Conservation (phyloP, 2,329 filamentous ascomycete genomes). For the Penicillium sumatraense region DNA sequence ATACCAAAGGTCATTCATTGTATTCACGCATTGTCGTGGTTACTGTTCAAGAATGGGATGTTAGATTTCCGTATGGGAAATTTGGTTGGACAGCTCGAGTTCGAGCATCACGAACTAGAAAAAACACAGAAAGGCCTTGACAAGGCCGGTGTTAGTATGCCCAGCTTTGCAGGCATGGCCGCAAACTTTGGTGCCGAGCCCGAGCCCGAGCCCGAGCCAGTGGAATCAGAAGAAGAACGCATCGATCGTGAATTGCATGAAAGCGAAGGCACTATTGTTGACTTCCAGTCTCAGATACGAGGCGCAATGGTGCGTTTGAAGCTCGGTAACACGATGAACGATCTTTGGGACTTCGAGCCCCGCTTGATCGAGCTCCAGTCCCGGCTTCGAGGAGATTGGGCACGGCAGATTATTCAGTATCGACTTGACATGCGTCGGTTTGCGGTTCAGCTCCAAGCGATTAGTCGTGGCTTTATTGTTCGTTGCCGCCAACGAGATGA, state of each 20-base stretch:
- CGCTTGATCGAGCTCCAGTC: conserved; percentile 81
- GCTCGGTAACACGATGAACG: conserved; percentile 82
- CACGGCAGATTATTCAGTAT: conserved; percentile 81
- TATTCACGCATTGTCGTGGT: conserved; percentile 94
- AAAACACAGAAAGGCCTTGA: conserved; percentile 96
- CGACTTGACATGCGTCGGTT: conserved; percentile 81
- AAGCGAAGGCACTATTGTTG: conserved; percentile 71
- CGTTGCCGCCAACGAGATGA: conserved; percentile 66
- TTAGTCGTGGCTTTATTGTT: conserved; percentile 74
- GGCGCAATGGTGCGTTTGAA: conserved; percentile 78
- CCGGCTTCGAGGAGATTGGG: conserved; percentile 83
- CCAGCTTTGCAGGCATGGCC: conserved; percentile 96
- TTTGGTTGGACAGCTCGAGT: conserved; percentile 92
- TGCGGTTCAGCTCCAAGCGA: conserved; percentile 78
- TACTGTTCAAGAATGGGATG: conserved; percentile 93
- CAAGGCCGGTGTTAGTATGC: conserved; percentile 93
- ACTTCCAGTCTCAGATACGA: conserved; percentile 84
- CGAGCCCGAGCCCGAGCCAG: conserved; percentile 70
- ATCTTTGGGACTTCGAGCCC: conserved; percentile 84
- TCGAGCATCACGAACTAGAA: conserved; percentile 96
- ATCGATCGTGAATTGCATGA: conserved; percentile 81
- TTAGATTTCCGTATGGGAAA: conserved; percentile 97
- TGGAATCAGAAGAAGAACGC: conserved; percentile 87
- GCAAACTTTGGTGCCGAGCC: conserved; percentile 91
- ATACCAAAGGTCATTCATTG: conserved; percentile 99